A percentile compares a stretch with the other conserved stretches of the same genome.
Conservation (phyloP, 371 early-diverging fungal genomes). For the Mucor piriformis region DNA sequence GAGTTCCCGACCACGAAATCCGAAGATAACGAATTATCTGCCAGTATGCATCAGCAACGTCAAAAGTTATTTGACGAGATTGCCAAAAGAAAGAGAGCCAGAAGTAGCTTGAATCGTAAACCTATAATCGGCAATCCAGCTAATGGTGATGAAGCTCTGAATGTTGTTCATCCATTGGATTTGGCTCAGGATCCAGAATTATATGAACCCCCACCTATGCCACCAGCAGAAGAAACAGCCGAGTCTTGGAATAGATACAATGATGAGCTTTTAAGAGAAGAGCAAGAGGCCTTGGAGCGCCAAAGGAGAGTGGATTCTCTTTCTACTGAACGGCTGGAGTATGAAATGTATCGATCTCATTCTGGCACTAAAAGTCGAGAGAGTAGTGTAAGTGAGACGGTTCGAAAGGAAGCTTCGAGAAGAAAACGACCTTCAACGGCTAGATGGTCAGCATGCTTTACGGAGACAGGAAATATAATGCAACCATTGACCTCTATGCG, state of each 20-base stretch:
- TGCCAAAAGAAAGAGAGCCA: constrained; percentile 27
- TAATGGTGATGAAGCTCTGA: constrained; percentile 1
- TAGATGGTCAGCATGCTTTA: constrained; percentile 14
- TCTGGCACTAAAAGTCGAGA: not conserved
- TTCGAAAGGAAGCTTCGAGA: not conserved
- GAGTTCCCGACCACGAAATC: constrained; percentile 4
- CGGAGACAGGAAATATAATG: not conserved
- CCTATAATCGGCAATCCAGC: not conserved
- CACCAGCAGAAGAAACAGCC: constrained; percentile 3
- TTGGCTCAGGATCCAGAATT: constrained; percentile 9
- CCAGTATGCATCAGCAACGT: constrained; percentile 26
- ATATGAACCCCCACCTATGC: constrained; percentile 24
- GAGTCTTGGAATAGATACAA: constrained; percentile 18
- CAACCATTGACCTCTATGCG: not conserved
- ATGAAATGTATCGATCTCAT: constrained; percentile 20
- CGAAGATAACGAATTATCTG: not conserved
- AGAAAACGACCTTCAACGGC: constrained; percentile 8
- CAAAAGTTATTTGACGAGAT: constrained; percentile 32
- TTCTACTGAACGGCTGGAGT: constrained; percentile 28
- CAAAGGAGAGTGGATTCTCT: constrained; percentile 6
- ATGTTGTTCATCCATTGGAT: constrained; percentile 28
- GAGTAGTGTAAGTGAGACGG: not conserved
- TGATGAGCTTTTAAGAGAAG: not conserved
- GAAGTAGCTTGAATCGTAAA: constrained; percentile 11
- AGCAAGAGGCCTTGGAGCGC: constrained; percentile 13